Conservation (phyloP, 2,329 filamentous ascomycete species). For the Nothophaeocryptopus gaeumannii region DNA sequence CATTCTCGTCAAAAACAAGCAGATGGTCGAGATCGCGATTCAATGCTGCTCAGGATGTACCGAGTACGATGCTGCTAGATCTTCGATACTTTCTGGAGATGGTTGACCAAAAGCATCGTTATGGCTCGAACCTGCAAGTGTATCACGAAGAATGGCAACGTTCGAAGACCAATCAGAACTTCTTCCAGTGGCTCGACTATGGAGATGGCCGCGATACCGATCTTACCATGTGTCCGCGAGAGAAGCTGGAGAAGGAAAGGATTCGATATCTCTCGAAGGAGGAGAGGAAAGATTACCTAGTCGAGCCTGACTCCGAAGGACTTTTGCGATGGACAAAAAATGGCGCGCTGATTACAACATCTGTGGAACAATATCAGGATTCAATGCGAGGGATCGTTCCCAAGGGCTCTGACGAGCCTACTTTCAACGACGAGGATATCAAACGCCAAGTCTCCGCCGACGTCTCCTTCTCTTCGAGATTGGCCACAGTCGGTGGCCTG, state of each 20-base stretch:
- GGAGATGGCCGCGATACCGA: conserved; percentile 70
- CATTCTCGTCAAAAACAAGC: conserved; percentile 50
- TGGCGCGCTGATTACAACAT: conserved; percentile 71
- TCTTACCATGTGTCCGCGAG: conserved; percentile 67
- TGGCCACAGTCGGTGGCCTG: conserved; percentile 18
- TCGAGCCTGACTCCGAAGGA: conserved; percentile 69
- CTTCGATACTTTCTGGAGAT: conserved; percentile 82
- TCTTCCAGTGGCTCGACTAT: conserved; percentile 88
- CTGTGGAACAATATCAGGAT: conserved; percentile 68
- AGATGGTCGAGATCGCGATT: too few relatives aligned
- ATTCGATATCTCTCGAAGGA: conserved; percentile 82
- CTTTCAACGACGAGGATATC: conserved; percentile 30
- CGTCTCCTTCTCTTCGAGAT: conserved; percentile 13
- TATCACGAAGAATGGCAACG: conserved; percentile 84
- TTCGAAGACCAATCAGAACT: conserved; percentile 73
- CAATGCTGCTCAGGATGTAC: conserved; percentile 23
- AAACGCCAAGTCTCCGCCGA: conserved; percentile 12
- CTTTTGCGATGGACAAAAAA: conserved; percentile 83
- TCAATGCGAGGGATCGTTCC: conserved; percentile 62
- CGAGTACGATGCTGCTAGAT: conserved; percentile 73
- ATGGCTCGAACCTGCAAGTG: conserved; percentile 73
- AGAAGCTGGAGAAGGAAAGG: conserved; percentile 70
- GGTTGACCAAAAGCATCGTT: conserved; percentile 70
- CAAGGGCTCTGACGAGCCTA: conserved; percentile 39
- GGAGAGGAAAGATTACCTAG: conserved; percentile 76